A percentile compares a stretch with the other conserved stretches of the same genome.
Evolutionary conservation across 805 yeast genomes (phyloP).

Genomic region (Myxozyma melibiosi): DNA sequence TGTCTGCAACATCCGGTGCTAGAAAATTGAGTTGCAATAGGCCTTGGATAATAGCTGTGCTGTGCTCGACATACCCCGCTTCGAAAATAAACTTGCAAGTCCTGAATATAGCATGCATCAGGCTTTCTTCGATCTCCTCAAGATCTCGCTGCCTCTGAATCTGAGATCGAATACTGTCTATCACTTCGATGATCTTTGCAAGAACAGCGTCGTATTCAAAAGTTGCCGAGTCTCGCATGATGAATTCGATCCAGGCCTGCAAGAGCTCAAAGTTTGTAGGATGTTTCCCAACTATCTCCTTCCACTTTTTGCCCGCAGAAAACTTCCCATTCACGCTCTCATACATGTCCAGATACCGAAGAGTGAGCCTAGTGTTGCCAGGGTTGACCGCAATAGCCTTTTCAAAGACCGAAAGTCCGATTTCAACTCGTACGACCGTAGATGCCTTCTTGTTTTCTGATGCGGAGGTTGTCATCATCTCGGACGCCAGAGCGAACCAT

Average conservation of each 20-base stretch:
- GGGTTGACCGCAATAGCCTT: conserved; percentile 23
- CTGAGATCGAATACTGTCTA: background rate
- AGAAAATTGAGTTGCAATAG: conserved; percentile 29
- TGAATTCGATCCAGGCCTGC: conserved; percentile 24
- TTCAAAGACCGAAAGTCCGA: conserved; percentile 22
- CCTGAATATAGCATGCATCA: conserved; percentile 5
- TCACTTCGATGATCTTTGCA: background rate
- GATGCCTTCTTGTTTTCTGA: background rate
- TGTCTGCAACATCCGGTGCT: conserved; percentile 5
- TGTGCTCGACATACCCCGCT: conserved; percentile 35
- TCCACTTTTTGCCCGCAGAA: conserved; percentile 23
- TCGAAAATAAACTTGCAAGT: conserved; percentile 13
- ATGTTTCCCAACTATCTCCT: background rate
- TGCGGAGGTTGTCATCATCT: conserved; percentile 4
- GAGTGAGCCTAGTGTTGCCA: conserved; percentile 6
- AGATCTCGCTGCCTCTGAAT: background rate
- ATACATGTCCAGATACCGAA: conserved; percentile 12
- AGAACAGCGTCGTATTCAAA: conserved; percentile 18
- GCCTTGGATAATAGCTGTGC: conserved; percentile 34
- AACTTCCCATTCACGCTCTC: conserved; percentile 24
- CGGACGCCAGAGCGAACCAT: conserved; percentile 22
- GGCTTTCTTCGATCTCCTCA: conserved; percentile 3
- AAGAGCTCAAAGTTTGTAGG: conserved; percentile 18
- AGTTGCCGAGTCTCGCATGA: conserved; percentile 16
- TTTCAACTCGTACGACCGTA: conserved; percentile 5